Conservation (phyloP, 768 basidiomycete genomes). For the Rhodocollybia butyracea region DNA sequence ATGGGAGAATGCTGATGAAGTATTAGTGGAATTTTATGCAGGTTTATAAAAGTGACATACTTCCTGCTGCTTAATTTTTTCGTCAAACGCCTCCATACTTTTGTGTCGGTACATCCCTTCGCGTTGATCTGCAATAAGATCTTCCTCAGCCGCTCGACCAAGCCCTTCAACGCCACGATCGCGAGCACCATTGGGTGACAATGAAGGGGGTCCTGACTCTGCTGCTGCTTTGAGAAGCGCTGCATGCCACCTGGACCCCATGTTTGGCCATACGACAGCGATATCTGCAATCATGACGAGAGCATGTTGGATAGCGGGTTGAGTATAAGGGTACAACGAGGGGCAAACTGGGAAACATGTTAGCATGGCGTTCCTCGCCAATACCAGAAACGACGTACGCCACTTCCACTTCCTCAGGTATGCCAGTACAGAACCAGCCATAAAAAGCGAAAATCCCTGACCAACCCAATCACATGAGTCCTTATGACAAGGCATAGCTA, state of each 20-base stretch:
- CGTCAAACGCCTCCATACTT: conserved; percentile 8
- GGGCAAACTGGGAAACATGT: conserved; percentile 6
- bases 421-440: conserved; percentile 11
- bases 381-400: conserved; percentile 4
- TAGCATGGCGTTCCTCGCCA: neutral
- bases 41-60: neutral
- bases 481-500: too few relatives aligned
- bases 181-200: neutral
- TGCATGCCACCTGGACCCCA: conserved; percentile 11
- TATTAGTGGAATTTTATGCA: neutral
- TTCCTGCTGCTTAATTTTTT: conserved; percentile 4
- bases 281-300: conserved; percentile 10
- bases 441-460: conserved; percentile 11
- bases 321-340: conserved; percentile 2
- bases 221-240: conserved; percentile 1
- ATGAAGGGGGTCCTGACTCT: neutral
- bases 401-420: conserved; percentile 12
- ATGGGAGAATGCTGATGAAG: neutral
- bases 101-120: conserved; percentile 13
- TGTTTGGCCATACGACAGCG: conserved; percentile 10
- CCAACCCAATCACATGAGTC: neutral
- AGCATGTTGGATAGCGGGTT: conserved; percentile 6
- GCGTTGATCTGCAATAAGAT: conserved; percentile 9
- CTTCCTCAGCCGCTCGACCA: conserved; percentile 11
- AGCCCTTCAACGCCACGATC: conserved; percentile 10